Base-by-base conservation (phyloP, 1,284 basidiomycete species). In the Meira nashicola region DNA sequence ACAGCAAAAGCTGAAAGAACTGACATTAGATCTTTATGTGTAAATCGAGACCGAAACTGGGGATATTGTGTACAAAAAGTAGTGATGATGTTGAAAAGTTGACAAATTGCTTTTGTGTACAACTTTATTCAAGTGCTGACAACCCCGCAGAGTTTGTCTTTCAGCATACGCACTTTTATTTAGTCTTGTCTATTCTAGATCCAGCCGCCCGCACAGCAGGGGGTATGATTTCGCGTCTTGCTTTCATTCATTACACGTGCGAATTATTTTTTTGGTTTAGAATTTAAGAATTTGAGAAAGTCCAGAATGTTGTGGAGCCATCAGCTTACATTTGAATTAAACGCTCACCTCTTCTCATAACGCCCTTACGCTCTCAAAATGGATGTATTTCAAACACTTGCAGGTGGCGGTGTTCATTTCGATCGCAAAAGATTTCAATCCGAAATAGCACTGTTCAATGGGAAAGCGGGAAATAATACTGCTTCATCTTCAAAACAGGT, bases 391-490 rank as follows among this genome's bases (percentile, higher is more conserved):
- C 59, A 73, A 5, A 67, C 71, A 10, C 66, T 79, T 1, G 59
- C 71, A 1, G 60, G 65, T 3, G 72, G 64, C 59, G 77, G 57
- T 46, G 71, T 62, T 54, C 62, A 47, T 53, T 94, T 94, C 70
- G 84, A 93, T 83, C 91, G 89, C 79, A 83, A 82, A 28, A 82
- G 85, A 37, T 93, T 90, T 78, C 82, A 85, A 66, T 79, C 81
- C 1, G 89, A 93, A 75, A 83, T 90, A 17, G 79, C 84, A 28
- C 79, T 91, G 3, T 94, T 95, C 79, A 48, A 39, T 56, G 57
- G 23, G 55, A 54, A 11, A 17, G 17, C 46, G 19, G 44, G 23
- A 57, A 48, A 40, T 54, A 43, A 21, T 28, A 17, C 49, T 57
- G 28, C 41, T 47, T 37, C 23, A 48, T 39, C 21, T 39, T 21